Base-by-base conservation (phyloP, 1,139 yeast genomes). In the Sugiyamaella japonica region DNA sequence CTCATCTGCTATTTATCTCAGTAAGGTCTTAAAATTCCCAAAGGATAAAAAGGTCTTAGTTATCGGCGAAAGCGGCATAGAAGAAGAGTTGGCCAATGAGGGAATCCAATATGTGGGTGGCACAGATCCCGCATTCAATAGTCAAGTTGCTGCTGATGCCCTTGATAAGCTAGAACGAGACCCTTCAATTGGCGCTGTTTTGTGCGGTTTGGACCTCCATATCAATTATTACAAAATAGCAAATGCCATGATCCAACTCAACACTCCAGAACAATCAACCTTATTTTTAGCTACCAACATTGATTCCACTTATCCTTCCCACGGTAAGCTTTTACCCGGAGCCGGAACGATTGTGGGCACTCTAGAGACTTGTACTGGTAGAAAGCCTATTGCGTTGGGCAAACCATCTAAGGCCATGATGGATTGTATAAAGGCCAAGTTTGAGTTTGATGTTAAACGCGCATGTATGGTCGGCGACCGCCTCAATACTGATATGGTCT, bases 381-480 rank as follows among this genome's bases (percentile, higher is more conserved):
- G 97, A 62, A 73, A 80, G 60, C 90, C 91, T 1, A 76, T 80
- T 17, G 85, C 93, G 0, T 86, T 97, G 65, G 99, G 99, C 51
- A 93, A 93, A 69, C 99, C 99, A 15, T 84, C 86, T 55, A 83
- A 81, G 62, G 85, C 86, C 51, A 91, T 93, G 97, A 81, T 93
- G 85, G 88, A 89, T 67, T 85, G 96, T 23, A 88, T 93, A 67
- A 82, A 85, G 59, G 87, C 89, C 7, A 85, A 84, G 50, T 80
- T 83, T 65, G 69, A 78, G 16, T 73, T 82, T 39, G 82, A 83
- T 57, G 85, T 89, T 40, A 66, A 74, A 12, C 78, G 81, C 56
- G 86, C 96, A 7, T 79, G 93, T 61, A 93, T 93, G 98, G 82
- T 93, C 59, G 99, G 99, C 29, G 99, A 93, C 70, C 79, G 99